These are phyloP conservation scores for Cryptosporidium felis DNA, from an alignment of 169 alveolate species.

Conservation along the genomic window DNA sequence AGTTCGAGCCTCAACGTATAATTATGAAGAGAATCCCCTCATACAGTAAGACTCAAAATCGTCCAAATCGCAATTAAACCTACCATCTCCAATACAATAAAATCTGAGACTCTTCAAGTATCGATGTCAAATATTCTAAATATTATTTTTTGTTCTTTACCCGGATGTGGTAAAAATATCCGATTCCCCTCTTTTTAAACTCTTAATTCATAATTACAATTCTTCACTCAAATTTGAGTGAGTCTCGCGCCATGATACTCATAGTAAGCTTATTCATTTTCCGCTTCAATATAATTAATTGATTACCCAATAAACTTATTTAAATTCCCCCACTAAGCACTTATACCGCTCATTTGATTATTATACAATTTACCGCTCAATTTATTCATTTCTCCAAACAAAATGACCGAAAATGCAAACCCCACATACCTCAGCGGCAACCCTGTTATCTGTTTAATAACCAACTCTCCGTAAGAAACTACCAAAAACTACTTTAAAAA, in stretches of 20 bases:
- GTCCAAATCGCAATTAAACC: too few species aligned
- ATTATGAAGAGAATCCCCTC: too few species aligned
- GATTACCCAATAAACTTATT: too few species aligned
- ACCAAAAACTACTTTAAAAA: too few species aligned
- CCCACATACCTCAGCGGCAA: conserved; percentile 37
- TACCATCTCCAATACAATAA: conserved; percentile 5
- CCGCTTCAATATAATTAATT: background rate
- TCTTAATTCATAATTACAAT: background rate
- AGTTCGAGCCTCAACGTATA: too few species aligned
- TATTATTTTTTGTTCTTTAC: background rate
- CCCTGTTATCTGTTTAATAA: too few species aligned
- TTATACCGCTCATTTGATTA: background rate
- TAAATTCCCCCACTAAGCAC: too few species aligned
- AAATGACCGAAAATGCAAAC: conserved; percentile 42
- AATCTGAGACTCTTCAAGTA: background rate
- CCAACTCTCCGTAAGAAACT: too few species aligned
- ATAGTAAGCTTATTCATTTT: background rate
- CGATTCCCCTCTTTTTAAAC: background rate
- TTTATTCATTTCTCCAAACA: background rate
- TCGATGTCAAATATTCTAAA: background rate
- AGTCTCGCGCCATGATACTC: conserved; percentile 27
- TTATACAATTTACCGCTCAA: background rate
- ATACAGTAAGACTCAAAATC: too few species aligned
- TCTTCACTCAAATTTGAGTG: conserved; percentile 28
- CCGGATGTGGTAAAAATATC: conserved; percentile 12